Base-by-base conservation (phyloP, 805 yeast species). In the Zygosaccharomyces kombuchaensis region DNA sequence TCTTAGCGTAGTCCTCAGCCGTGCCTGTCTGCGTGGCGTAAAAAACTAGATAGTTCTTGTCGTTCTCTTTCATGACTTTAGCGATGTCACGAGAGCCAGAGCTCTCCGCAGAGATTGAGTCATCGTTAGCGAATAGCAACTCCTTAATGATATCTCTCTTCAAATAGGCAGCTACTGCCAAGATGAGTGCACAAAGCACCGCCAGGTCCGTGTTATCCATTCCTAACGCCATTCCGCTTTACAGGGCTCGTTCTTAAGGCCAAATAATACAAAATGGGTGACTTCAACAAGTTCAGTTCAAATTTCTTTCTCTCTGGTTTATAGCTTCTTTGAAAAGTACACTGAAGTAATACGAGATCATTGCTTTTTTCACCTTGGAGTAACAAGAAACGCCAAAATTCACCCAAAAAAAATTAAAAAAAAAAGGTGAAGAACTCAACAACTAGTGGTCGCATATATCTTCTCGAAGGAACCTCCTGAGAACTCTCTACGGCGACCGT, bases 11-110 rank as follows among this genome's bases (percentile, higher is more conserved):
- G 62, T 93, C 99, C 69, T 93, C 99, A 36, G 98, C 96, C 13
- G 99, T 93, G 53, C 99, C 99, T 4, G 99, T 93, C 69, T 93
- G 99, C 10, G 98, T 90, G 13, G 96, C 98, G 63, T 77, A 93
- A 50, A 93, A 76, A 2, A 93, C 83, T 36, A 89, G 71, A 30
- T 86, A 84, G 53, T 84, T 83, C 68, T 91, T 90, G 50, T 77
- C 75, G 57, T 81, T 81, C 31, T 71, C 70, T 41, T 71, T 70
- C 55, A 91, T 64, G 2, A 77, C 78, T 46, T 77, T 78, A 8
- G 76, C 71, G 36, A 85, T 67, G 62, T 82, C 81, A 59, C 88
- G 72, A 12, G 80, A 71, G 14, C 69, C 69, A 8, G 73, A 70
- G 2, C 67, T 47, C 3, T 55, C 62, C n/a, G 67, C 67, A 29